Base-by-base conservation (phyloP, 1,284 basidiomycete genomes). In the Takashimella koratensis region DNA sequence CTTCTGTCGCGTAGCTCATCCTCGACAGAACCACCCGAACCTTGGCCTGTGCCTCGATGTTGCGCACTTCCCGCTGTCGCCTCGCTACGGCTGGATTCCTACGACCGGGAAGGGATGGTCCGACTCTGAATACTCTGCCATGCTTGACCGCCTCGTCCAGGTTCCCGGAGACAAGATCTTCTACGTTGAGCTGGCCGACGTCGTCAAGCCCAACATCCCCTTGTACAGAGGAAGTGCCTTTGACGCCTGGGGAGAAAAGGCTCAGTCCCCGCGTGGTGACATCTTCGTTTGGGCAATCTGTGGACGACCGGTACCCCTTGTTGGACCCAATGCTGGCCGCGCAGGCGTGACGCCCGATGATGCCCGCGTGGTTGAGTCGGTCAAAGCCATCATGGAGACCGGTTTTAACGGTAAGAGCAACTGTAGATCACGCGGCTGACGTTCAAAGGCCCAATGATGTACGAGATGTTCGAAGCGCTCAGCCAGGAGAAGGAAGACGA, bases 371-470 rank as follows among this genome's bases (percentile, higher is more conserved):
- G 23, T 48, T 2, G 54, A 57, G n/a, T 42, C 44, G 36, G 12
- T 55, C 23, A 43, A 57, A 39, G 47, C 54, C 5, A 21, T 63
- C 10, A 47, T 63, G 2, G 24, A 26, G 4, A 53, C 47, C 16
- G 59, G 62, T 1, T 63, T 51, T 46, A 48, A 51, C 20, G 60
- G 59, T 56, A 21, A 47, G 56, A 19, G 19, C 4, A 4, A 6
- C 12, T 16, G 23, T 4, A 8, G 22, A 11, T 25, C 6, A 42
- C 5, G n/a, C 40, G 16, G 27, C 36, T 6, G n/a, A 36, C 30
- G 8, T 36, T 43, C n/a, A 6, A 27, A 52, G 51, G 51, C 5
- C 45, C 43, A 2, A 27, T 49, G n/a, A 53, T 53, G 42, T 53
- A 39, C 36, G 52, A 53, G 20, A 21, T 53, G 24, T 53, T 53